Base-by-base conservation (phyloP, 495 filamentous ascomycete genomes). In the Aspergillus campestris region DNA sequence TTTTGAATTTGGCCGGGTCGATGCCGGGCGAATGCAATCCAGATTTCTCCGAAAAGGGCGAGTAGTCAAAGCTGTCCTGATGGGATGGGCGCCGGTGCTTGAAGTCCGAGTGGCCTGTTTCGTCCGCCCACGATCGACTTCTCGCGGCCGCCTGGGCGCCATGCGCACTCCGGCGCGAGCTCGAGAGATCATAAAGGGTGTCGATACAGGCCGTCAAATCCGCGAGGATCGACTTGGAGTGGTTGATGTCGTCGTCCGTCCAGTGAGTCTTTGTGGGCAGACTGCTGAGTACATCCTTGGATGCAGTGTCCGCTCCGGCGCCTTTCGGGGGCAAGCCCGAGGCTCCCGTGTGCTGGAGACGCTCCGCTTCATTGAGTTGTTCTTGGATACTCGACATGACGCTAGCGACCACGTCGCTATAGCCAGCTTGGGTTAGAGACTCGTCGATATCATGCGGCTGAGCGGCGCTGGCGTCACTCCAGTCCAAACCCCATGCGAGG, bases 351-450 rank as follows among this genome's bases (percentile, higher is more conserved):
- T 70, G 74, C 70, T 83, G 86, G n/a, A 94, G 68, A 30, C 77
- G 75, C 60, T 95, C 89, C 12, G 87, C 87, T 57, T 94, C 86
- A 35, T 86, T 84, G 31, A 94, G 73, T 18, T 90, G 81, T 45
- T 89, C 86, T 61, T 88, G 87, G 58, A 95, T 95, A 6, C 85
- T 87, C 13, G 79, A 80, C 81, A 96, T 86, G 42, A 95, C 87
- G 60, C 86, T 92, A 38, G 81, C 81, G 8, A 95, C 90, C 3
- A 91, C 75, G 65, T 94, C 87, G 50, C 85, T 89, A 44, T 91
- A 75, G 28, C 89, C 89, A 40, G 89, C 89, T 45, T 84, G 78
- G 45, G 81, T 86, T 28, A 94, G 68, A 0, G 84, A 85, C 58
- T 89, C 87, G 59, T 95, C 89, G 58, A 94, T 94, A 60, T 81